Base-by-base conservation (phyloP, 495 filamentous ascomycete genomes). In the Aspergillus steynii region DNA sequence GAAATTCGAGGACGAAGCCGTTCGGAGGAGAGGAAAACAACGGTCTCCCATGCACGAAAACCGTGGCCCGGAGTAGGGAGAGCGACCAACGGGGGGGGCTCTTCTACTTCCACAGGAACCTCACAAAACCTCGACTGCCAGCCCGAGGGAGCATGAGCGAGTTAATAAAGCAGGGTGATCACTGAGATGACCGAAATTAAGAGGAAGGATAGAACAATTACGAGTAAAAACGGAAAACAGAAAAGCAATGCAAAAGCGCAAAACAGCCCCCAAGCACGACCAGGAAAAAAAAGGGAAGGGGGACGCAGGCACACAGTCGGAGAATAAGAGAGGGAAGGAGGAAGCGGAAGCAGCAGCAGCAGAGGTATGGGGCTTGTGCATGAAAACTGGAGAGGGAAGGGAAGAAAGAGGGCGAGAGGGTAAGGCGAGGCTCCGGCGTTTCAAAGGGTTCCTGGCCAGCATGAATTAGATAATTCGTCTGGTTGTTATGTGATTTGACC, bases 401-500 rank as follows among this genome's bases (percentile, higher is more conserved):
- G 57, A 52, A 55, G 54, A 59, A 65, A 55, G 55, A 57, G 64
- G 50, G 49, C 61, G 65, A 60, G 29, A 60, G 60, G 58, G 53
- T 50, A 66, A 63, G 53, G 61, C 60, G 61, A 59, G 63, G 62
- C 63, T 58, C 63, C 66, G 61, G 66, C 51, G 66, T 69, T 69
- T 69, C 66, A 64, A 62, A 65, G 57, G 34, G 61, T 62, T 56
- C 48, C 62, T 59, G 56, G 57, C 66, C 63, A 65, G 59, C 64
- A 62, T 50, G 26, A 58, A 63, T 68, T 69, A 69, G 63, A 65
- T 69, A 69, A 69, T 65, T 69, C 32, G 34, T 49, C 46, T 58
- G 61, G 31, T 42, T 42, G 37, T 42, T 42, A 42, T 12, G 37
- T 42, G 37, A 42, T 53, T 31, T 31, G 15, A 8, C 51, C 51